Base-by-base conservation (phyloP, 495 filamentous ascomycete genomes). In the Penicillium arizonense region DNA sequence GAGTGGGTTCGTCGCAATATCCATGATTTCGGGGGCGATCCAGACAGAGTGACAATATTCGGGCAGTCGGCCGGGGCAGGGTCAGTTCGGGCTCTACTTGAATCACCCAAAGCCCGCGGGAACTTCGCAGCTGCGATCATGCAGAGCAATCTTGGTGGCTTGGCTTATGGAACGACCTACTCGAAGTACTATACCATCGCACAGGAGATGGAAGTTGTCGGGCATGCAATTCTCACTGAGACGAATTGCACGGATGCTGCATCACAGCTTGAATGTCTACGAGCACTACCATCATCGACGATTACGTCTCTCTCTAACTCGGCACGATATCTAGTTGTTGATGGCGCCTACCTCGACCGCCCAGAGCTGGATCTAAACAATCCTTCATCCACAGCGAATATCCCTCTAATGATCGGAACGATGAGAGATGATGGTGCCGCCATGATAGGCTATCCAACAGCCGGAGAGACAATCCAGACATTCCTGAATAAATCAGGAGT, bases 11-110 rank as follows among this genome's bases (percentile, higher is more conserved):
- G 50, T 12, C 53, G 51, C 9, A 56, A 71, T 42, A 71, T 71
- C 11, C 24, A 53, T 3, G 58, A 62, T 23, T 78, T 79, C 44
- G 74, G 77, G 18, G 77, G 77, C 12, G 74, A 79, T 48, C 39
- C 85, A 1, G 65, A 71, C 34, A 78, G 77, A 54, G 79, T 86
- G 23, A 76, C 72, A 4, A 71, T 85, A 28, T 79, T 77, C 57
- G 84, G 82, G 21, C 73, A 84, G 55, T 77, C 70, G 30, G 77
- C 83, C 10, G 69, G 68, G 11, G 68, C 69, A 20, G 79, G 72
- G 11, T 78, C 77, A 10, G 76, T 82, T 1, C 49, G 63, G 16
- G 65, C 61, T 5, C 39, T 69, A n/a, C 51, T 69, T 9, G 61
- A 60, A 16, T 68, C 64, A 5, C 52, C 59, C 3, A 50, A 55